Evolutionary conservation across 1,284 basidiomycete genomes (phyloP).

Genomic region (Exsudoporus floridanus): DNA sequence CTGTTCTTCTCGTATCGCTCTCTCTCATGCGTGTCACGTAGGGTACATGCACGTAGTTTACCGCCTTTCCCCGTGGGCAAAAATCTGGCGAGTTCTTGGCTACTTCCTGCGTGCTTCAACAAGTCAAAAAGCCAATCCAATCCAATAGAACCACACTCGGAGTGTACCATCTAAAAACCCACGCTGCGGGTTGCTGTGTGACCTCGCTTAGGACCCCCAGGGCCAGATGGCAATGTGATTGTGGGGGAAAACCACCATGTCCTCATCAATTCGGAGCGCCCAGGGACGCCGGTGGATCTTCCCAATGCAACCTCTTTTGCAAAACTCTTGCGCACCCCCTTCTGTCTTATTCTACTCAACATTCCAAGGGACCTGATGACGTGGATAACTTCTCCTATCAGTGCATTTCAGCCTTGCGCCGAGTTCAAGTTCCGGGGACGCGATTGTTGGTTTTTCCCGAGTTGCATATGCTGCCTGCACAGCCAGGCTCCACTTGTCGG

Average conservation of each 20-base stretch:
- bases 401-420: neutral
- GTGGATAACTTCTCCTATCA: neutral
- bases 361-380: too few species aligned
- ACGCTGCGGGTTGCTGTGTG: constrained; percentile 10
- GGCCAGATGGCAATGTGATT: neutral
- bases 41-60: neutral
- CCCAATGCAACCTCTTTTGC: neutral
- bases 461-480: too few species aligned
- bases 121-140: neutral
- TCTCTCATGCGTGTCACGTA: constrained; percentile 2
- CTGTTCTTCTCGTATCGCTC: neutral
- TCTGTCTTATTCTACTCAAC: too few species aligned
- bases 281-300: neutral
- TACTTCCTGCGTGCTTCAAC: neutral
- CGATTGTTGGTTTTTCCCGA: too few species aligned
- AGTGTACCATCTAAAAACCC: constrained; percentile 2
- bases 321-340: neutral
- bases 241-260: neutral
- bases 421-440: too few species aligned
- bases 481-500: too few species aligned
- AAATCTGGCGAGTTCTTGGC: neutral
- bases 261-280: neutral
- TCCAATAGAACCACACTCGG: neutral
- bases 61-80: constrained; percentile 10
- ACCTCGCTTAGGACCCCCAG: neutral